Evolutionary conservation across 1,284 basidiomycete genomes (phyloP).

Genomic region (Cutaneotrichosporon sp.): DNA sequence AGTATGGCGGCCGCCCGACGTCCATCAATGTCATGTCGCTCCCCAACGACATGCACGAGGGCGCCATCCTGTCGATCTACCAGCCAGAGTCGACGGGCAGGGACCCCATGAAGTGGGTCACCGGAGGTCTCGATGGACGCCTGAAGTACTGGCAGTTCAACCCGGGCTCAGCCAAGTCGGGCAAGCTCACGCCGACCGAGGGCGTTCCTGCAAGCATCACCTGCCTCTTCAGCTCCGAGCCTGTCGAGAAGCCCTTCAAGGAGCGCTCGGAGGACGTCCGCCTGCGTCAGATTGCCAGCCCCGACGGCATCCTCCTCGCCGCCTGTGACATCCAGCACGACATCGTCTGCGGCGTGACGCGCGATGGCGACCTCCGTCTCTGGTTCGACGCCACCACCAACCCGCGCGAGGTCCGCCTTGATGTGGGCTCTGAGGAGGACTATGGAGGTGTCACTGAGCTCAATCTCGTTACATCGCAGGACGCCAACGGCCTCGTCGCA

Average conservation of each 20-base stretch:
- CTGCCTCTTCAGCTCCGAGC: slow-evolving; percentile 41
- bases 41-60: slow-evolving; percentile 35
- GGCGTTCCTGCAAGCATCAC: slow-evolving; percentile 31
- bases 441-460: slow-evolving; percentile 32
- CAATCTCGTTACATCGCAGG: slow-evolving; percentile 23
- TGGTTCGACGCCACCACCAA: slow-evolving; percentile 30
- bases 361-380: slow-evolving; percentile 43
- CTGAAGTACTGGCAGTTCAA: slow-evolving; percentile 49
- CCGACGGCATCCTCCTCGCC: slow-evolving; percentile 40
- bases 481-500: slow-evolving; percentile 13
- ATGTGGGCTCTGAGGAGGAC: slow-evolving; percentile 35
- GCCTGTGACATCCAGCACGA: slow-evolving; percentile 35
- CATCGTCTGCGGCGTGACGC: slow-evolving; percentile 42
- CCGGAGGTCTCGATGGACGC: slow-evolving; percentile 47
- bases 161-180: slow-evolving; percentile 27
- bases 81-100: slow-evolving; percentile 25
- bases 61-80: slow-evolving; percentile 38
- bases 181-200: slow-evolving; percentile 31
- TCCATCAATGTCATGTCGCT: slow-evolving; percentile 40
- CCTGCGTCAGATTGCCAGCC: slow-evolving; percentile 30
- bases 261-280: slow-evolving; percentile 40
- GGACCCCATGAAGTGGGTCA: slow-evolving; percentile 39
- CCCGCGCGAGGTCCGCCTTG: slow-evolving; percentile 32
- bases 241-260: slow-evolving; percentile 26
- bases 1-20: slow-evolving; percentile 40